These are phyloP conservation scores for Trichoderma harzianum DNA, from an alignment of 2,329 filamentous ascomycete genomes.

Conservation along the genomic window DNA sequence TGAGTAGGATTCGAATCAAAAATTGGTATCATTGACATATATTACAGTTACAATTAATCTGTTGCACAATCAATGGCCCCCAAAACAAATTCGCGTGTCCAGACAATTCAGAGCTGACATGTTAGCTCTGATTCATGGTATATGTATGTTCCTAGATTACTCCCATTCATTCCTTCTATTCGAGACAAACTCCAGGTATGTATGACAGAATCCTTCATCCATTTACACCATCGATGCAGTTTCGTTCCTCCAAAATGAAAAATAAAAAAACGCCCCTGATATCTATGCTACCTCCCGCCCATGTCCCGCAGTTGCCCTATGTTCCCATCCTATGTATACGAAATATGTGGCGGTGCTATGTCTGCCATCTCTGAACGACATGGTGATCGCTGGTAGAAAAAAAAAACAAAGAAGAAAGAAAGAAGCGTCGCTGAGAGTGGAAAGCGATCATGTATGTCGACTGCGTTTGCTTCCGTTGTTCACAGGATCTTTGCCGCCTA, in stretches of 20 bases:
- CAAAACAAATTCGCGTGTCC: neutral
- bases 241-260: constrained; percentile 28
- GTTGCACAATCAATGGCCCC: neutral
- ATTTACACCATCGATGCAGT: constrained; percentile 22
- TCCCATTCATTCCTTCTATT: constrained; percentile 19
- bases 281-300: constrained; percentile 33
- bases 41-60: neutral
- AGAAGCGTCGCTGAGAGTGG: neutral
- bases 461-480: constrained; percentile 49
- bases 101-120: constrained; percentile 1
- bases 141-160: constrained; percentile 16
- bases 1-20: constrained; percentile 14
- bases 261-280: constrained; percentile 35
- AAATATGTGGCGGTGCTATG: constrained; percentile 6
- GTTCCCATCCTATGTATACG: constrained; percentile 24
- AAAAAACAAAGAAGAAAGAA: neutral
- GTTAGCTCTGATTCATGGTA: constrained; percentile 1
- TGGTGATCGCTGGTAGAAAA: constrained; percentile 12
- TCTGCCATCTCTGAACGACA: constrained; percentile 14
- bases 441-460: constrained; percentile 40
- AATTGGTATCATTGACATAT: neutral
- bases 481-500: constrained; percentile 61
- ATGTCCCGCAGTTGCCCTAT: constrained; percentile 35
- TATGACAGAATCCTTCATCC: constrained; percentile 17
- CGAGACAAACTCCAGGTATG: constrained; percentile 9